These are phyloP conservation scores for Alternaria solani DNA, from an alignment of 2,329 filamentous ascomycete genomes.

Conservation along the genomic window DNA sequence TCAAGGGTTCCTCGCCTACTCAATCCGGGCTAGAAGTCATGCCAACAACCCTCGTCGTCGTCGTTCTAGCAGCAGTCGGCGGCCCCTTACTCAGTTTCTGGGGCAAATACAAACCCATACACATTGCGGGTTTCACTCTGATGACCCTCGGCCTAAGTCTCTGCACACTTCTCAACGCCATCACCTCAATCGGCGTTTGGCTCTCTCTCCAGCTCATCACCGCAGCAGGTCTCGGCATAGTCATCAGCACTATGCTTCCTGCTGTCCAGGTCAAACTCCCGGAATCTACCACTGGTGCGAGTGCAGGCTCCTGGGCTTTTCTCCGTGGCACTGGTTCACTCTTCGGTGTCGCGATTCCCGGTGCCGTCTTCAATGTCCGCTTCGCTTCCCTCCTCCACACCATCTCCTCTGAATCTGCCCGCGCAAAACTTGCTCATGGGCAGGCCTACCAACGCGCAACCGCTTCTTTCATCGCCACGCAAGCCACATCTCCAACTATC, in stretches of 20 bases:
- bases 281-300: constrained; percentile 30
- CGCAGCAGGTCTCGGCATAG: constrained; percentile 35
- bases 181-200: constrained; percentile 24
- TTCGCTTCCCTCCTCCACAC: constrained; percentile 22
- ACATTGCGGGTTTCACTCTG: constrained; percentile 33
- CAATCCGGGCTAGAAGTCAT: constrained; percentile 40
- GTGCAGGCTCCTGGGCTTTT: constrained; percentile 41
- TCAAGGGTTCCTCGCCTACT: constrained; percentile 30
- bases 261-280: constrained; percentile 40
- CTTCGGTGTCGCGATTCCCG: constrained; percentile 42
- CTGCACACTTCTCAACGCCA: constrained; percentile 24
- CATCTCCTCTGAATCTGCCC: constrained; percentile 19
- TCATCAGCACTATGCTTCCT: constrained; percentile 40
- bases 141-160: constrained; percentile 32
- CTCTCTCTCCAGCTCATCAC: constrained; percentile 35
- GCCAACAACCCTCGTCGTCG: constrained; percentile 34
- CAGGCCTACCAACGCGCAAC: constrained; percentile 41
- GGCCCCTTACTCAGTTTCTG: constrained; percentile 32
- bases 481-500: constrained; percentile 10
- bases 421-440: constrained; percentile 24
- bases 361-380: constrained; percentile 41
- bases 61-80: constrained; percentile 31
- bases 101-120: constrained; percentile 41
- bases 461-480: constrained; percentile 27
- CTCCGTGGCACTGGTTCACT: constrained; percentile 40